Evolutionary conservation across 371 early-diverging fungal genomes (phyloP), one percentile per base, ranked within the genome.

Genomic region (Mortierella polycephala): DNA sequence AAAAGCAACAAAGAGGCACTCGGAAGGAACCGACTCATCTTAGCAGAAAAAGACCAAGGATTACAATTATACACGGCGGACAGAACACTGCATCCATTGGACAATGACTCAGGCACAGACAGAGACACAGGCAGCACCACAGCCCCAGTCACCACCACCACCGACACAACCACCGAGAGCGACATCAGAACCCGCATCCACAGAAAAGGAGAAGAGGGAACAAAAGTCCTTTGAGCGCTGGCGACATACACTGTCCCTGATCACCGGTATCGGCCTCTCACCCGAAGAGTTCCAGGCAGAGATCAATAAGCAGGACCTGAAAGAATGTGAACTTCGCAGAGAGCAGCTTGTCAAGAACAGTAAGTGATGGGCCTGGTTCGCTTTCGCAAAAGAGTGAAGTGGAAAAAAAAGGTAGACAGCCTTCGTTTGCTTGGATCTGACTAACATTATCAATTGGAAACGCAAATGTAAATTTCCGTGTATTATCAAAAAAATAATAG

Each of bases 281-380:
- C 82, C 84, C 16, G 77, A 71, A 39, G 88, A 91, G 64, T 77
- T 86, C 21, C 86, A 83, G 18, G 75, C 67, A 4, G 86, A 91
- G 56, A 57, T 83, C 8, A 88, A 85, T 20, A 82, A 88, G 60
- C 77, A 83, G 44, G 91, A 91, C 68, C 84, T 85, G 69, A 75
- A 76, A 49, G 81, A 84, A 42, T 95, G 95, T 77, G 95, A 93
- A 67, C 66, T 83, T 12, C 90, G 91, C 91, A 90, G 88, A 67
- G 88, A 90, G 55, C 87, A 91, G 55, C 80, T 94, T 57, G 74
- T 94, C 51, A 87, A 90, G 58, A 88, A 85, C 75, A 92, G 93
- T 86, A 86, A 68, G 86, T 63, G n/a, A 7, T 7, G 39, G 2
- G 21, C 59, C 39, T 62, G 23, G 13, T 42, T 50, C 2, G 23